phyloP scores from a whole-genome alignment of 768 basidiomycete genomes.

The Phaeotremella fagi region DNA sequence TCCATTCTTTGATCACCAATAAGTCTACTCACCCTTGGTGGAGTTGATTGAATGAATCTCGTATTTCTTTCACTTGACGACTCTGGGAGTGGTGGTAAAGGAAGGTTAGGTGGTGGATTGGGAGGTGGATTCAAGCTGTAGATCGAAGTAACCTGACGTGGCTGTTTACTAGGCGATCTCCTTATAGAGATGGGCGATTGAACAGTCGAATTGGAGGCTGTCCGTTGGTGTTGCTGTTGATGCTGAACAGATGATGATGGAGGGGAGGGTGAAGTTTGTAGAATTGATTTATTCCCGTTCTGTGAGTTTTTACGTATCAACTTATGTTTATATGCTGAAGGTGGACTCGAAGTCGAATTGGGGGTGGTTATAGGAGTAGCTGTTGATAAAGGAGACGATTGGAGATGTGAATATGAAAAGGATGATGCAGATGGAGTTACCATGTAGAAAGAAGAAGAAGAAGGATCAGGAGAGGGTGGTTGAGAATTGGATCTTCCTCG shows the following conservation, averaged over 20 bases:
- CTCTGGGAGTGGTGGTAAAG: neutral
- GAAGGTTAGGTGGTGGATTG: neutral
- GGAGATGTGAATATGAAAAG: neutral
- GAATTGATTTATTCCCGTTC: no score
- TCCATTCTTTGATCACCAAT: neutral
- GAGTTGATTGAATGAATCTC: no score
- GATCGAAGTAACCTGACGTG: neutral
- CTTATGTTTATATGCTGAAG: neutral
- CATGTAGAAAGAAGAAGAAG: no score
- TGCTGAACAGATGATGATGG: no score
- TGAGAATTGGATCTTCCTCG: slow-evolving; percentile 9
- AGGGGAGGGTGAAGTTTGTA: no score
- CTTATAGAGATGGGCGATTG: neutral
- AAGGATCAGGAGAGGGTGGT: neutral
- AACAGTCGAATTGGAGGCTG: neutral
- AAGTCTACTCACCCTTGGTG: no score
- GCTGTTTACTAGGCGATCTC: neutral
- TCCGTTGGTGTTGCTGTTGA: neutral
- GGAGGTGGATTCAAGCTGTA: neutral
- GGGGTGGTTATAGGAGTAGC: neutral
- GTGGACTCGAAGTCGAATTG: no score
- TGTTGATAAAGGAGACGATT: neutral
- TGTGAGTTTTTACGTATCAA: no score
- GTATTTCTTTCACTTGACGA: neutral
- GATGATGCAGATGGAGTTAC: slow-evolving; percentile 1